Percentiles rank a stretch among this genome's conserved stretches.
Conservation (phyloP, 2,329 filamentous ascomycete species). For the Alternaria sp. region DNA sequence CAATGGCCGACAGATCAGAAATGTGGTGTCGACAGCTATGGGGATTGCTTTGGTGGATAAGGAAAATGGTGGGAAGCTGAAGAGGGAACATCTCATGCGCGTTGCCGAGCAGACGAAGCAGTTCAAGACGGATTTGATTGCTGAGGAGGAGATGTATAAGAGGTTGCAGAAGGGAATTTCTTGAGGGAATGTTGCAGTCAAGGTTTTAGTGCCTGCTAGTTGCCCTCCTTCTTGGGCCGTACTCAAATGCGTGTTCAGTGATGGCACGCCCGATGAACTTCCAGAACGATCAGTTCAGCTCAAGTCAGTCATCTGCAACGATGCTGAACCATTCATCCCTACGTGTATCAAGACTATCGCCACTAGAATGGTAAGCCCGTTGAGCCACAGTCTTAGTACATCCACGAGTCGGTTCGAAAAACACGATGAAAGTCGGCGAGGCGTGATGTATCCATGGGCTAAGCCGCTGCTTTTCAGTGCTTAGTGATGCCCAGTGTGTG, state of each 20-base stretch:
- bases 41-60: not conserved
- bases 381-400: not conserved
- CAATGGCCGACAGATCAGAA: not conserved
- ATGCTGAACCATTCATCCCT: not conserved
- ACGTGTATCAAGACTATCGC: not conserved
- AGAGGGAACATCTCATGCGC: not conserved
- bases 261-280: not conserved
- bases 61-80: not conserved
- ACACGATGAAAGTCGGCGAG: not conserved
- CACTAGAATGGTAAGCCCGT: not conserved
- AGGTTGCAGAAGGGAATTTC: not conserved
- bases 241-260: not conserved
- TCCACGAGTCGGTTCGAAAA: not conserved
- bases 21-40: not conserved
- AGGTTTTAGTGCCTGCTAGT: not conserved
- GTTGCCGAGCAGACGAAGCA: not conserved
- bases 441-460: not conserved
- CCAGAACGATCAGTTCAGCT: not conserved
- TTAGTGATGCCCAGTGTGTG: not conserved
- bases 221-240: not conserved
- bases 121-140: not conserved
- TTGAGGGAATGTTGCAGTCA: not conserved
- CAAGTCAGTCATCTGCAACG: not conserved
- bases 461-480: not conserved
- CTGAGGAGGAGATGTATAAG: not conserved